Evolutionary conservation across 176 grass and related monocot genomes (phyloP).

Genomic region (Saccharum spontaneum): DNA sequence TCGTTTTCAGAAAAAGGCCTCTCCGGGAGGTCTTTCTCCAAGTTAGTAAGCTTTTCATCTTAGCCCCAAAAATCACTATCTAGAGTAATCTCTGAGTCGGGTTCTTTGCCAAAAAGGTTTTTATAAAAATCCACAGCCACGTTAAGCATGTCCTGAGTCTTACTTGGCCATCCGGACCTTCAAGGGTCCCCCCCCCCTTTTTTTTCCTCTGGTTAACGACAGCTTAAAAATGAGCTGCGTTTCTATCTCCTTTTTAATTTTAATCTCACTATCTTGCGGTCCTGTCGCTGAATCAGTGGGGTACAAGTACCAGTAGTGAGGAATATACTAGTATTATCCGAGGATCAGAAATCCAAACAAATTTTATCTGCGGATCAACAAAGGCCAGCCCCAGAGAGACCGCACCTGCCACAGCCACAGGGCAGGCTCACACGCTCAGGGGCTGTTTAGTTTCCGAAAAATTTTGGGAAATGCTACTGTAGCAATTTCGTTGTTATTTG

Average conservation of each 20-base stretch:
- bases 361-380: background rate
- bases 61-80: background rate
- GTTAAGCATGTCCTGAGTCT: no score
- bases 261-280: background rate
- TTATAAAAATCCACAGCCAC: no score
- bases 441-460: no score
- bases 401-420: no score
- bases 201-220: background rate
- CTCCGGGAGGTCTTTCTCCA: background rate
- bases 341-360: background rate
- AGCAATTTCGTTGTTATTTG: no score
- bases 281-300: background rate
- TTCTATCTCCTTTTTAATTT: background rate
- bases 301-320: conserved; percentile 8
- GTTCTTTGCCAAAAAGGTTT: no score
- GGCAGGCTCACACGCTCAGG: no score
- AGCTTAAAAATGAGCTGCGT: background rate
- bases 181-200: background rate
- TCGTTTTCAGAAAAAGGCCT: background rate
- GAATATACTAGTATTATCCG: conserved; percentile 34
- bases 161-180: no score
- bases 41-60: background rate
- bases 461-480: no score
- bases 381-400: background rate
- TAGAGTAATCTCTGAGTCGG: background rate